Evolutionary conservation across 2,329 filamentous ascomycete genomes (phyloP).

Genomic region (Dryadomyces quercivorus): DNA sequence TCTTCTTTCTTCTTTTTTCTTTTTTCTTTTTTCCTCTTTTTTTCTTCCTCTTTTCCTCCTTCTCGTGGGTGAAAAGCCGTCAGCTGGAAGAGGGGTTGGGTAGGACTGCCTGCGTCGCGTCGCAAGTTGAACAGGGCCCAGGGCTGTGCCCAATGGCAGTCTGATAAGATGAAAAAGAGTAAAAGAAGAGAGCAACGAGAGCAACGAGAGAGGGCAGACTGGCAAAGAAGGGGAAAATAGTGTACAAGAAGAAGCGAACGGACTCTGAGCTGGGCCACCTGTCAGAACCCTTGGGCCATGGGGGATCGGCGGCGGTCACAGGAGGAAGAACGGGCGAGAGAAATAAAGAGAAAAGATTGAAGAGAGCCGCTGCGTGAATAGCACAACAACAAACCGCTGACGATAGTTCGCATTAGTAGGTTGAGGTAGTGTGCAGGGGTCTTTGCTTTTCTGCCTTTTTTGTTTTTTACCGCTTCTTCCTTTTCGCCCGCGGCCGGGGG

Average conservation of each 20-base stretch:
- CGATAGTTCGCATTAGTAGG: not conserved
- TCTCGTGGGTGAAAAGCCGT: not conserved
- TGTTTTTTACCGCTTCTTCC: slow-evolving; percentile 1
- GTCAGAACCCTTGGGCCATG: not conserved
- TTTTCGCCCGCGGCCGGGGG: not conserved
- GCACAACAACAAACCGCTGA: not conserved
- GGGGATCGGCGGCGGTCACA: not conserved
- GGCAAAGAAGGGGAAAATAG: not conserved
- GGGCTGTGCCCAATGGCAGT: not conserved
- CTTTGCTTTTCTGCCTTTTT: not conserved
- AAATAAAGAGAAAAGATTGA: not conserved
- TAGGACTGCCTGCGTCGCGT: not conserved
- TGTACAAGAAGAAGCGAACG: slow-evolving; percentile 1
- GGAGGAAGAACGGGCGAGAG: not conserved
- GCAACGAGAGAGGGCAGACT: not conserved
- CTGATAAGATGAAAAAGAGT: not conserved
- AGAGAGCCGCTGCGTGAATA: not conserved
- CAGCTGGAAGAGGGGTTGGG: no score
- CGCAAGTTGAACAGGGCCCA: not conserved
- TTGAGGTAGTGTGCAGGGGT: not conserved
- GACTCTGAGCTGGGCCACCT: not conserved
- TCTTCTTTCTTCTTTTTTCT: no score
- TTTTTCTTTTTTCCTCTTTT: no score
- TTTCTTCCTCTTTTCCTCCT: not conserved
- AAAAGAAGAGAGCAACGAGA: not conserved